phyloP scores from a whole-genome alignment of 768 basidiomycete genomes.

The Podaxis sp. region DNA sequence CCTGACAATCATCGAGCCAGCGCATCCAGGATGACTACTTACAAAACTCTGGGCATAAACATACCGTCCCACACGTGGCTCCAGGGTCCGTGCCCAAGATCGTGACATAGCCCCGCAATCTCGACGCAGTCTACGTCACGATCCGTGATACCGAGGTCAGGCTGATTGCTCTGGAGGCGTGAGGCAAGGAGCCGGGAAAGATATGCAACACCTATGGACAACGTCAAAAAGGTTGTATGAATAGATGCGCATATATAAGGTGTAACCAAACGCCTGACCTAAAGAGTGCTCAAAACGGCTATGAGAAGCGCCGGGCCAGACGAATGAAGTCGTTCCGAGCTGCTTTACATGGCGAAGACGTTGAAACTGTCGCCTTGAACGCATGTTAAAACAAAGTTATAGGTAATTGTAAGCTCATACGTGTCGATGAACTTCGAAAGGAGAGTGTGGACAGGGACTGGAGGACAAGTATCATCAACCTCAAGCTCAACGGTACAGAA shows the following conservation, averaged over 20 bases:
- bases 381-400: background rate
- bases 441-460: constrained; percentile 33
- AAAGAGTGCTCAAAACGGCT: constrained; percentile 82
- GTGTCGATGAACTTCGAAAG: constrained; percentile 59
- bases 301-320: constrained; percentile 77
- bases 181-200: constrained; percentile 62
- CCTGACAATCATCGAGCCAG: background rate
- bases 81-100: constrained; percentile 84
- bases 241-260: background rate
- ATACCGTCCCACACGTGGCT: constrained; percentile 77
- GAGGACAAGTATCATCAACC: background rate
- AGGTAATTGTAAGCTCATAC: constrained; percentile 32
- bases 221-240: background rate
- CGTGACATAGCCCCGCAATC: constrained; percentile 79
- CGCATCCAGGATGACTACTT: constrained; percentile 27
- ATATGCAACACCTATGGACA: constrained; percentile 62
- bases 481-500: background rate
- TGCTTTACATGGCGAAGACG: constrained; percentile 75
- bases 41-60: constrained; percentile 70
- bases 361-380: constrained; percentile 65
- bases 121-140: constrained; percentile 76
- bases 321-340: constrained; percentile 69
- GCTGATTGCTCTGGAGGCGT: constrained; percentile 54
- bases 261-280: constrained; percentile 36
- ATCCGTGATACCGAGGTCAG: constrained; percentile 58